These are phyloP conservation scores for Rostrohypoxylon terebratum DNA, from an alignment of 495 filamentous ascomycete genomes.

Conservation along the genomic window DNA sequence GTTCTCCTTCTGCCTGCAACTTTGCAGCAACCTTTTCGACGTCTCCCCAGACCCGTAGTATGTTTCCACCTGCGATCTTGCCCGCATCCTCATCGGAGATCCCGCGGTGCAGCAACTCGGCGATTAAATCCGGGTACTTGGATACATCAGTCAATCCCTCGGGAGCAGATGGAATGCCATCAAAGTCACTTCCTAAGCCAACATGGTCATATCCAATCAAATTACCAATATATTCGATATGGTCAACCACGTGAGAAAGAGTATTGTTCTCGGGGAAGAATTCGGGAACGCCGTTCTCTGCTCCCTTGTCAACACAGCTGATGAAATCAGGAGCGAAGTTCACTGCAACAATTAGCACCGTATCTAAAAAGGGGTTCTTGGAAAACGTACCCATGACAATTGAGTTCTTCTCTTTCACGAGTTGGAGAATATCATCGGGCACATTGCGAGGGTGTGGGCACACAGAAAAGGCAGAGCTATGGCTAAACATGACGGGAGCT, in stretches of 20 bases:
- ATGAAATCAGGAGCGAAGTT: slow-evolving; percentile 86
- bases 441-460: slow-evolving; percentile 80
- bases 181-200: slow-evolving; percentile 80
- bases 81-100: slow-evolving; percentile 73
- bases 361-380: background rate
- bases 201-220: slow-evolving; percentile 80
- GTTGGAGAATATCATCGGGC: slow-evolving; percentile 74
- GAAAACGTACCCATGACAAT: slow-evolving; percentile 73
- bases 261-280: slow-evolving; percentile 75
- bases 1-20: slow-evolving; percentile 69
- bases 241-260: slow-evolving; percentile 78
- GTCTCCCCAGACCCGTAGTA: slow-evolving; percentile 80
- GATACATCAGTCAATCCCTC: slow-evolving; percentile 80
- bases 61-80: slow-evolving; percentile 77
- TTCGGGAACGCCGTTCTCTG: slow-evolving; percentile 69
- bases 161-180: slow-evolving; percentile 70
- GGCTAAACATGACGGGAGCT: slow-evolving; percentile 80
- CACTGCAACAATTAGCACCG: slow-evolving; percentile 38
- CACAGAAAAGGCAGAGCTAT: slow-evolving; percentile 73
- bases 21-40: slow-evolving; percentile 72
- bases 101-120: slow-evolving; percentile 74
- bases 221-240: slow-evolving; percentile 76
- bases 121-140: slow-evolving; percentile 83
- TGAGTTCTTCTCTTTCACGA: slow-evolving; percentile 68
- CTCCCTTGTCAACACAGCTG: slow-evolving; percentile 67